A percentile compares a stretch with the other conserved stretches of the same genome.
Evolutionary conservation across 2,329 filamentous ascomycete species (phyloP).

Genomic region (Botryotinia narcissicola): DNA sequence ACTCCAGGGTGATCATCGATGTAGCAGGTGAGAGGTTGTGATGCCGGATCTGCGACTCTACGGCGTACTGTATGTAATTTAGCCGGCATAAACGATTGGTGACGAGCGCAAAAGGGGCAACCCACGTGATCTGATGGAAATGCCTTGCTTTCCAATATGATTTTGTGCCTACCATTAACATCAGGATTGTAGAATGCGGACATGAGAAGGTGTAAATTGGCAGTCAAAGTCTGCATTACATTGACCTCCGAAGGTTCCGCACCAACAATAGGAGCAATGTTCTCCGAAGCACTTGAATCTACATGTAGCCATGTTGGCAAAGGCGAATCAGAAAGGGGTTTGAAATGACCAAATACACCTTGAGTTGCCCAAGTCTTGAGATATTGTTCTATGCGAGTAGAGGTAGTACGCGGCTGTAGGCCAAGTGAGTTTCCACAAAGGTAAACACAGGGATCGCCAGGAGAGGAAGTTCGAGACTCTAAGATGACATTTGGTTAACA

Average conservation of each 20-base stretch:
- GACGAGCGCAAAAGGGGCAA: conserved; percentile 20
- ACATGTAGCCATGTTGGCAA: conserved; percentile 64
- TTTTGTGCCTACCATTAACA: conserved; percentile 58
- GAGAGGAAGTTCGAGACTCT: conserved; percentile 29
- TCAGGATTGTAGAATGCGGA: conserved; percentile 74
- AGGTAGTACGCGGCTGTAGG: conserved; percentile 65
- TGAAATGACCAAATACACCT: conserved; percentile 76
- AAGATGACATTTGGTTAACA: conserved; percentile 7
- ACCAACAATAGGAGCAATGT: conserved; percentile 70
- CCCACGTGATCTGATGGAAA: conserved; percentile 79
- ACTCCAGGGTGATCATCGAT: conserved; percentile 68
- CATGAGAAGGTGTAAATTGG: conserved; percentile 75
- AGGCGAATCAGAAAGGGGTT: conserved; percentile 60
- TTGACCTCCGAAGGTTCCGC: conserved; percentile 67
- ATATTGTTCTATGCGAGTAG: conserved; percentile 64
- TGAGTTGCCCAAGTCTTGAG: conserved; percentile 73
- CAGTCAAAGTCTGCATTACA: conserved; percentile 77
- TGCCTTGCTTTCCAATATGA: conserved; percentile 76
- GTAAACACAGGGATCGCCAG: conserved; percentile 51
- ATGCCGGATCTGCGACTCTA: conserved; percentile 70
- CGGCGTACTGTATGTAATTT: conserved; percentile 58
- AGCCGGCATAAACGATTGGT: conserved; percentile 22
- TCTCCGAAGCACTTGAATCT: conserved; percentile 63
- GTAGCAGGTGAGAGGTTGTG: conserved; percentile 62
- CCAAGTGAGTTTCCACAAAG: conserved; percentile 79